Base-by-base conservation (phyloP, 176 grass and related monocot genomes). In the Poa annua region DNA sequence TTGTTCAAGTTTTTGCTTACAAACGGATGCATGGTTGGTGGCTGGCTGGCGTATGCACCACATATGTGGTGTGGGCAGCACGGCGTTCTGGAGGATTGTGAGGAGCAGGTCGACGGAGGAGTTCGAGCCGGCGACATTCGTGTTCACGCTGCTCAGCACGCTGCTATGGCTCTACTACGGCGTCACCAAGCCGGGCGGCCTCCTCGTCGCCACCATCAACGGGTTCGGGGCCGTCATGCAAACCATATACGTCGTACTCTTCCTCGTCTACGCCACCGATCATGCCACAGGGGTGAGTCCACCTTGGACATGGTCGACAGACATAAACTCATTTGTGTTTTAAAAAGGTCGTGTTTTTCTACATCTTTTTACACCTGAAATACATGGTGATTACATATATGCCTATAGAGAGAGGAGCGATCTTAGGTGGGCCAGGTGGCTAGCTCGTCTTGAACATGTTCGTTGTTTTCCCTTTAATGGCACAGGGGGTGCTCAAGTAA, bases 141-240 rank as follows among this genome's bases (percentile, higher is more conserved):
- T 92, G 3, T 33, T 90, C 42, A 92, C 89, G 57, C 87, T 92
- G 29, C 85, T 94, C 35, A 86, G 49, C 61, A 81, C 85, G 4
- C 84, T 86, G 29, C 78, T 94, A 34, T 94, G 92, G 92, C 74
- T 94, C 50, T 92, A 92, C 81, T 94, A 94, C 17, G 92, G 92
- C 24, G 13, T 89, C 76, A 94, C 92, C 48, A 94, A 94, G 85
- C 92, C 92, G 1, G 89, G 88, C 32, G 86, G 81, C 74, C 13
- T 85, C 59, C 87, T 94, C 74, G 22, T 94, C 72, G 89, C 89
- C 68, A 92, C 92, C 35, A 74, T 92, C 72, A 94, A 92, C 26
- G 86, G 84, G 19, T 88, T 88, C 0, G 92, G 92, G 0, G 80
- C 83, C 13, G 17, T 89, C 49, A 71, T 94, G 61, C 62, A 92